Evolutionary conservation across 352 stramenopile genomes (phyloP), one percentile per base, ranked within the genome.

Genomic region (Blastocystis sp.): DNA sequence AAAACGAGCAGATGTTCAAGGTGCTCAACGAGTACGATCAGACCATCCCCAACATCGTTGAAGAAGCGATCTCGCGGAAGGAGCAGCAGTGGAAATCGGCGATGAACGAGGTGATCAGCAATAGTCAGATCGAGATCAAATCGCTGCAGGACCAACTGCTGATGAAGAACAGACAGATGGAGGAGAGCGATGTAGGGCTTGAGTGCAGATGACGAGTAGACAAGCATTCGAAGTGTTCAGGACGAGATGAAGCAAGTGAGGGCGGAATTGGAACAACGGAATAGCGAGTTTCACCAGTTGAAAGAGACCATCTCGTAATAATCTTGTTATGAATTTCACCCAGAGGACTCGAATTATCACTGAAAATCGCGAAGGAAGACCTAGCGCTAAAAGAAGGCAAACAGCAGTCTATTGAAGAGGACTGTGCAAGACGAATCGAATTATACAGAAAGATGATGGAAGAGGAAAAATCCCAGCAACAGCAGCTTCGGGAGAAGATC

Each of bases 1-100:
- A 73, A n/a, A 73, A 73, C 63, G 63, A 73, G 34, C 26, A 45
- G 30, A 73, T 73, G 63, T 73, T 73, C 63, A 30, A 47, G 34
- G 18, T 73, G 63, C 63, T 73, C 30, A 47, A 73, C 24, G 63
- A 73, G 18, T n/a, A 43, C 18, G 63, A 73, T 2, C 18, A 34
- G 34, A 73, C n/a, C 11, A 50, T 73, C 8, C 56, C 18, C 56
- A 66, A n/a, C 9, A 34, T 66, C 56, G 56, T 37, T 26, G 56
- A 66, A 24, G 63, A 73, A 34, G 63, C 63, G 24, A 47, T 47
- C n/a, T 20, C 9, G 7, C 43, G 24, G 9, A n/a, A 73, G 63
- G 63, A 73, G 24, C 18, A 39, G 9, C 24, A 47, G 24, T 73
- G 63, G 63, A 41, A 47, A 34, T 8, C 9, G 8, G 24, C 34